phyloP scores from a whole-genome alignment of 805 yeast species.

The Saccharomycopsis fermentans region DNA sequence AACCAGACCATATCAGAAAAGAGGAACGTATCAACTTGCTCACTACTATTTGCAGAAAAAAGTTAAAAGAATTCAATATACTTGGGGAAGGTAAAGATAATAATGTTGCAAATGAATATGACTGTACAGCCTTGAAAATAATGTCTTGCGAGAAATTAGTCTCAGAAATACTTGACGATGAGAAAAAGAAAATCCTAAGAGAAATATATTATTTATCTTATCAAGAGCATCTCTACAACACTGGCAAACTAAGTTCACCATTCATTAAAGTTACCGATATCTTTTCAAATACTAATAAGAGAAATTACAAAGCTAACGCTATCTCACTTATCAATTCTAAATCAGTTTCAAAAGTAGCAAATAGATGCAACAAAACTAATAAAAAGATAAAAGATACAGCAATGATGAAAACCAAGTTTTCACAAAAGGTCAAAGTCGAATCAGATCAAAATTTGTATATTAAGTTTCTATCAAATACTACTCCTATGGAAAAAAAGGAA shows the following conservation, averaged over 20 bases:
- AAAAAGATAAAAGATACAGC: not conserved
- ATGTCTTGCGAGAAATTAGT: slow-evolving; percentile 1
- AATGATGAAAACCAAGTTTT: no score
- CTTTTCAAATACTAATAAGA: not conserved
- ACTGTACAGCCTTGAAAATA: not conserved
- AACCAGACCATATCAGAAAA: slow-evolving; percentile 65
- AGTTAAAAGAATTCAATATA: not conserved
- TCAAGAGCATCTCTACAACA: not conserved
- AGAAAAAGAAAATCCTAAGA: not conserved
- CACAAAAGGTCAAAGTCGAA: not conserved
- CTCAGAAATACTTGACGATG: not conserved
- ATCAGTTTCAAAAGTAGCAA: not conserved
- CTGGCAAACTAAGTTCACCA: not conserved
- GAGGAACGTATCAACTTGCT: slow-evolving; percentile 44
- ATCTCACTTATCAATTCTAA: not conserved
- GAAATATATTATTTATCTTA: slow-evolving; percentile 7
- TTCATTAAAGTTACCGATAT: slow-evolving; percentile 8
- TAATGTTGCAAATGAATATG: not conserved
- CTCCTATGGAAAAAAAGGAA: not conserved
- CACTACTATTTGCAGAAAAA: slow-evolving; percentile 21
- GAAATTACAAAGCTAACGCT: not conserved
- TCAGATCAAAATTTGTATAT: not conserved
- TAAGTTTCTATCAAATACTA: not conserved
- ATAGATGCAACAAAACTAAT: not conserved
- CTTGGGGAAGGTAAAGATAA: not conserved